Base-by-base conservation (phyloP, 2,329 filamentous ascomycete species). In the Trichoderma sp. region DNA sequence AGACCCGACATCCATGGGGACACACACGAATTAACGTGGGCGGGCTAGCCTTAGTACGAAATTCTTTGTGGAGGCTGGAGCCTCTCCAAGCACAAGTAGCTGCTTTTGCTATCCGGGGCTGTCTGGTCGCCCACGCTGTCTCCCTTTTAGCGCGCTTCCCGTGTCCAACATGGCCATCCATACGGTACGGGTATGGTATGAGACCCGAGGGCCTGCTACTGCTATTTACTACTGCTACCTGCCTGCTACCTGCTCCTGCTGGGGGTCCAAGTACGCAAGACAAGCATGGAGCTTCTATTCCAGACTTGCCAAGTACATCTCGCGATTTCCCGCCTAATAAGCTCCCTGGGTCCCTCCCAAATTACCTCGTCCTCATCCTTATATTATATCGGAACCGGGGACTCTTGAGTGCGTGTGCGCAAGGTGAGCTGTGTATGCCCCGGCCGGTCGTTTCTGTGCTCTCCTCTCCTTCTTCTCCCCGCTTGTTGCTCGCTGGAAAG, bases 1-100 rank as follows among this genome's bases (percentile, higher is more conserved):
- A 39, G 48, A 39, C 41, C 57, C 56, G 50, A 52, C 50, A 59
- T 52, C 63, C 55, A 60, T 60, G 56, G 57, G 59, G 41, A 63
- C 30, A 56, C 34, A 39, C 57, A 65, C 63, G 58, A 65, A 61
- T 61, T 61, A 65, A 65, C 63, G 63, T 65, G 63, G 63, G 56
- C 57, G 55, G 59, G 43, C 63, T 58, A 65, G 41, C 34, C 55
- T 52, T 54, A 65, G 63, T 51, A 54, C 63, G 63, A 54, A 64
- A 41, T 55, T 50, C 50, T 51, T 45, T 54, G 63, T 65, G 63
- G 63, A 65, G 63, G 63, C 63, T 61, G 63, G 63, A 39, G 61
- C 48, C 57, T 58, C 60, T 58, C 56, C 56, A 58, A 48, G 56
- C 48, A 57, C 55, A 58, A 47, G 55, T 58, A 56, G 34, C 48